These are phyloP conservation scores for Ceratobasidium sp. DNA, from an alignment of 1,284 basidiomycete species.

Conservation along the genomic window DNA sequence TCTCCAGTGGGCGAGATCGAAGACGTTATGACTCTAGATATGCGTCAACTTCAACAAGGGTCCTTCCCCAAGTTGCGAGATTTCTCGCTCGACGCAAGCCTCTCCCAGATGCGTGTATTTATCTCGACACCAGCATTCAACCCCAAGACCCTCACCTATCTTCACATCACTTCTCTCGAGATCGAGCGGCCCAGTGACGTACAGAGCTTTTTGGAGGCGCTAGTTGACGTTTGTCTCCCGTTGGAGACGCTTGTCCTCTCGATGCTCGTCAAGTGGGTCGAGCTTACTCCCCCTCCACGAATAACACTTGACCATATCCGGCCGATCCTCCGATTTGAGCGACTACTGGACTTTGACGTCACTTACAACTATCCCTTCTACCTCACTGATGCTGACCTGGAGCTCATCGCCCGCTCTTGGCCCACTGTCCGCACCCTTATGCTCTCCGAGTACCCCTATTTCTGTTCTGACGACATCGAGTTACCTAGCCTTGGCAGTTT, in stretches of 20 bases:
- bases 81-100: slow-evolving; percentile 32
- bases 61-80: slow-evolving; percentile 28
- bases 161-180: slow-evolving; percentile 32
- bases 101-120: slow-evolving; percentile 28
- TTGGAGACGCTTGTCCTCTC: slow-evolving; percentile 31
- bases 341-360: slow-evolving; percentile 32
- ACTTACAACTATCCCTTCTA: slow-evolving; percentile 35
- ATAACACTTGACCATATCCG: slow-evolving; percentile 34
- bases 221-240: slow-evolving; percentile 27
- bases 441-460: slow-evolving; percentile 36
- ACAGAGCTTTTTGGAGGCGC: slow-evolving; percentile 31
- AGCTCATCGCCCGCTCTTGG: slow-evolving; percentile 33
- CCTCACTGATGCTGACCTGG: slow-evolving; percentile 27
- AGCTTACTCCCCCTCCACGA: slow-evolving; percentile 30
- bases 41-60: slow-evolving; percentile 27
- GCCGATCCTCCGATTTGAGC: slow-evolving; percentile 22
- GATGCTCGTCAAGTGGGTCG: slow-evolving; percentile 37
- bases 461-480: slow-evolving; percentile 36
- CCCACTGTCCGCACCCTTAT: slow-evolving; percentile 31
- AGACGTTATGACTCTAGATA: slow-evolving; percentile 33
- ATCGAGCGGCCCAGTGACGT: slow-evolving; percentile 35
- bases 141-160: slow-evolving; percentile 27
- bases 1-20: slow-evolving; percentile 32
- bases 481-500: slow-evolving; percentile 29
- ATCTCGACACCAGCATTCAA: slow-evolving; percentile 25